Evolutionary conservation across 306 rosid genomes (phyloP).

Genomic region (Sophora flavescens): DNA sequence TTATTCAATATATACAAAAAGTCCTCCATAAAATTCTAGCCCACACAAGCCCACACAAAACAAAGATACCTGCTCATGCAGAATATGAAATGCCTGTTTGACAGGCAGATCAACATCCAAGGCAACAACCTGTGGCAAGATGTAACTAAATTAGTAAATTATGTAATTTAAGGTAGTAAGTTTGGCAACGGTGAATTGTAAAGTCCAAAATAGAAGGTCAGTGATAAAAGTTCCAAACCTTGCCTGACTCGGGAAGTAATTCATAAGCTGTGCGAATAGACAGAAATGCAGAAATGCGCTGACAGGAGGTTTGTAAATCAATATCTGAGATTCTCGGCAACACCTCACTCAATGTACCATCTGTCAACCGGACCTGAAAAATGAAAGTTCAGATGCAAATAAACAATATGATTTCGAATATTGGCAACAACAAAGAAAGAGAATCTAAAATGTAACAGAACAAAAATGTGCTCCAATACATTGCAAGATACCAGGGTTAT

Average conservation of each 20-base stretch:
- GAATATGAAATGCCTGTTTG: constrained; percentile 95
- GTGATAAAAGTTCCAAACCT: constrained; percentile 80
- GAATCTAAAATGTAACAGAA: constrained; percentile 37
- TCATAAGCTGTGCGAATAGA: constrained; percentile 82
- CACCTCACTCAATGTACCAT: constrained; percentile 65
- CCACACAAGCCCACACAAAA: constrained; percentile 29
- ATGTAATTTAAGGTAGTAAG: constrained; percentile 20
- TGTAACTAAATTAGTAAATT: constrained; percentile 39
- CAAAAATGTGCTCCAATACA: constrained; percentile 4
- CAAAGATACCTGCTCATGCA: constrained; percentile 87
- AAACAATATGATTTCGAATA: constrained; percentile 28
- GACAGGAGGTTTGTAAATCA: constrained; percentile 84
- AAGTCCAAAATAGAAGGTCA: constrained; percentile 31
- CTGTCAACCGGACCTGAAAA: constrained; percentile 76
- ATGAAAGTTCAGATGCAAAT: constrained; percentile 42
- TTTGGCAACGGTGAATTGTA: constrained; percentile 28
- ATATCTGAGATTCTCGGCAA: constrained; percentile 79
- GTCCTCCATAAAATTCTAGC: constrained; percentile 24
- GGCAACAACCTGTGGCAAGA: constrained; percentile 77
- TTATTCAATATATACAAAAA: constrained; percentile 19
- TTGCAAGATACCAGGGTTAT: constrained; percentile 19
- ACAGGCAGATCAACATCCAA: constrained; percentile 92
- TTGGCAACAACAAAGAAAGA: neutral
- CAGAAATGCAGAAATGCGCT: constrained; percentile 79
- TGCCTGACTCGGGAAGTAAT: constrained; percentile 99